Percentiles rank a stretch among this genome's conserved stretches.
phyloP scores from a whole-genome alignment of 1,284 basidiomycete genomes.

The Chondrostereum purpureum region DNA sequence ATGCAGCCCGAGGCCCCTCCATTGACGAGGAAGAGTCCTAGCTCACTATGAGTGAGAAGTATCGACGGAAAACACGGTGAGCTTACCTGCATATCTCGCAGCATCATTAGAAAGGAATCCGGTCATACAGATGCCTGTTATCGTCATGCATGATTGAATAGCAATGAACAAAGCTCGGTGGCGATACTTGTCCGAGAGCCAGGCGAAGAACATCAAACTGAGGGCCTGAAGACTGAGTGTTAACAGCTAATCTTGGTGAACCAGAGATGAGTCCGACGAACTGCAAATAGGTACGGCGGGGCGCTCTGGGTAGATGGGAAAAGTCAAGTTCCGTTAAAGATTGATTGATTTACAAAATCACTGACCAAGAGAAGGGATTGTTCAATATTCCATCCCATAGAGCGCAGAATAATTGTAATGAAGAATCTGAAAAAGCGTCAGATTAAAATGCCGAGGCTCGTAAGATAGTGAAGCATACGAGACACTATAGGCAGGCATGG shows the following conservation, averaged over 20 bases:
- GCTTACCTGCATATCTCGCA: slow-evolving; percentile 37
- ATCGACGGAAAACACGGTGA: slow-evolving; percentile 1
- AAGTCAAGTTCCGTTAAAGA: not conserved
- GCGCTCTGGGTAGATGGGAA: slow-evolving; percentile 26
- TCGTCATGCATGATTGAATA: slow-evolving; percentile 31
- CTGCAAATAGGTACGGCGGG: slow-evolving; percentile 40
- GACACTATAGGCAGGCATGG: slow-evolving; percentile 33
- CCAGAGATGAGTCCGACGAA: slow-evolving; percentile 18
- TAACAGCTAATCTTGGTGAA: not conserved
- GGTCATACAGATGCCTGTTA: slow-evolving; percentile 32
- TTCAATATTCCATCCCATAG: slow-evolving; percentile 38
- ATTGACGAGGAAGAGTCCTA: slow-evolving; percentile 37
- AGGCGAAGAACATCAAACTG: slow-evolving; percentile 34
- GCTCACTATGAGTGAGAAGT: slow-evolving; percentile 4
- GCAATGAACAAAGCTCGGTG: slow-evolving; percentile 35
- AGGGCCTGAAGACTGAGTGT: slow-evolving; percentile 22
- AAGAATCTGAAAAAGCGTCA: slow-evolving; percentile 34
- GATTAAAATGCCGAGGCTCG: no score
- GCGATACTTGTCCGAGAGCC: slow-evolving; percentile 36
- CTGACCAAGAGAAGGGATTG: slow-evolving; percentile 33
- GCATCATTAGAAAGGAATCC: slow-evolving; percentile 27
- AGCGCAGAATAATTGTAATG: slow-evolving; percentile 35
- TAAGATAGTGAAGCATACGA: not conserved
- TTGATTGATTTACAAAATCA: not conserved
- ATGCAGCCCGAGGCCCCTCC: slow-evolving; percentile 37